phyloP scores from a whole-genome alignment of 495 filamentous ascomycete genomes.

The Aspergillus heteromorphus region DNA sequence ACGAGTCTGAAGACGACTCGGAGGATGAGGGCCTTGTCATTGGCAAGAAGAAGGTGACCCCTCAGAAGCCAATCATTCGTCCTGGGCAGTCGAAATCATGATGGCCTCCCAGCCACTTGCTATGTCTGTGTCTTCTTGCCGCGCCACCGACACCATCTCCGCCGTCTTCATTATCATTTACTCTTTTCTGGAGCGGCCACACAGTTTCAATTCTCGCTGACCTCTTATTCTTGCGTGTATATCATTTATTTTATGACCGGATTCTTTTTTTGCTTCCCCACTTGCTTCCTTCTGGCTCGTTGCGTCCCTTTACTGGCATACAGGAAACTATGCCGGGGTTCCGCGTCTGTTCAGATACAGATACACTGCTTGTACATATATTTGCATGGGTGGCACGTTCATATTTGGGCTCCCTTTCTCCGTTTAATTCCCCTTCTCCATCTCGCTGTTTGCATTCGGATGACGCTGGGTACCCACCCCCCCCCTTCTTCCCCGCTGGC shows the following conservation, averaged over 20 bases:
- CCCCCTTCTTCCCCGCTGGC: not conserved
- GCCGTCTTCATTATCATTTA: slow-evolving; percentile 6
- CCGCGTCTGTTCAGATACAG: slow-evolving; percentile 5
- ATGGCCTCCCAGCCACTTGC: too few relatives aligned
- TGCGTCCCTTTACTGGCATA: slow-evolving; percentile 12
- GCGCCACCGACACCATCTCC: not conserved
- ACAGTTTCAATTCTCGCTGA: slow-evolving; percentile 5
- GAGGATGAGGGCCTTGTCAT: slow-evolving; percentile 48
- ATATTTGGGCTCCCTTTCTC: slow-evolving; percentile 5
- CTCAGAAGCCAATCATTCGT: slow-evolving; percentile 22
- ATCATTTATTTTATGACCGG: slow-evolving; percentile 17
- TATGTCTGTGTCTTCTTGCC: not conserved
- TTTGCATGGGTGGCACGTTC: slow-evolving; percentile 24
- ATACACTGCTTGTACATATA: slow-evolving; percentile 25
- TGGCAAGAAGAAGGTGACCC: slow-evolving; percentile 32
- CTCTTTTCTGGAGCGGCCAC: slow-evolving; percentile 1
- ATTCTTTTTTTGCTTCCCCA: slow-evolving; percentile 10
- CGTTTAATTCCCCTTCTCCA: slow-evolving; percentile 3
- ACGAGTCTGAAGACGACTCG: slow-evolving; percentile 40
- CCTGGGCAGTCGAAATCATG: slow-evolving; percentile 11
- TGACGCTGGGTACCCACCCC: slow-evolving; percentile 1
- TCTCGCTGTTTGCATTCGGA: not conserved
- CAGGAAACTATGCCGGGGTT: slow-evolving; percentile 7
- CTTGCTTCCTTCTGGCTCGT: slow-evolving; percentile 8
- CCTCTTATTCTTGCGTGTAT: slow-evolving; percentile 18